These are phyloP conservation scores for Clarkia xantiana DNA, from an alignment of 345 rosid genomes.

Conservation along the genomic window DNA sequence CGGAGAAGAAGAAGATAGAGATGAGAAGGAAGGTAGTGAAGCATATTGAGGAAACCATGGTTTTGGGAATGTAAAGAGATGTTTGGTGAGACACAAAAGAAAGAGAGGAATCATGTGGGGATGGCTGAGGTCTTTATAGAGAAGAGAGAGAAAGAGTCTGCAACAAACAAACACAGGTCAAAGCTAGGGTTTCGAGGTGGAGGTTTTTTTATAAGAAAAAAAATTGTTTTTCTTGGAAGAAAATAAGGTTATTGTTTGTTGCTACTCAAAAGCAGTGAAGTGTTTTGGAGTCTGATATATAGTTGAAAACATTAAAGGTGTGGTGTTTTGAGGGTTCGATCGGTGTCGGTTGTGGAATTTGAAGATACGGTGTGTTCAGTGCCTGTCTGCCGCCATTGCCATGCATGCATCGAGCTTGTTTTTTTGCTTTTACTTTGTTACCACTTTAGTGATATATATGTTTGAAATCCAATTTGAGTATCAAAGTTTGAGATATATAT, in stretches of 20 bases:
- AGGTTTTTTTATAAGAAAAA: background rate
- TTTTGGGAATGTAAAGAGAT: too few species aligned
- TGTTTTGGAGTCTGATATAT: slow-evolving; percentile 9
- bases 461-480: too few species aligned
- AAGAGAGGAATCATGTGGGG: slow-evolving; percentile 3
- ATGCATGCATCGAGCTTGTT: slow-evolving; percentile 27
- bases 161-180: slow-evolving; percentile 15
- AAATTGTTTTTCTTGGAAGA: slow-evolving; percentile 4
- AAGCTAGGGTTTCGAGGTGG: slow-evolving; percentile 17
- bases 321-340: slow-evolving; percentile 9
- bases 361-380: slow-evolving; percentile 32
- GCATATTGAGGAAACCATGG: slow-evolving; percentile 22
- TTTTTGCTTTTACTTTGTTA: background rate
- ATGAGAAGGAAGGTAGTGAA: slow-evolving; percentile 12
- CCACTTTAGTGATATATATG: too few species aligned
- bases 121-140: slow-evolving; percentile 16
- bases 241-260: too few species aligned
- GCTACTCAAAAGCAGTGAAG: slow-evolving; percentile 10
- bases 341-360: slow-evolving; percentile 25
- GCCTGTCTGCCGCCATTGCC: slow-evolving; percentile 43
- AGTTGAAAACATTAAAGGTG: slow-evolving; percentile 8
- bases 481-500: too few species aligned
- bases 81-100: background rate
- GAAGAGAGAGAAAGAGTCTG: slow-evolving; percentile 3
- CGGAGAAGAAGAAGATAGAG: slow-evolving; percentile 13